Conservation (phyloP, 1,284 basidiomycete genomes). For the Irpex lacteus region DNA sequence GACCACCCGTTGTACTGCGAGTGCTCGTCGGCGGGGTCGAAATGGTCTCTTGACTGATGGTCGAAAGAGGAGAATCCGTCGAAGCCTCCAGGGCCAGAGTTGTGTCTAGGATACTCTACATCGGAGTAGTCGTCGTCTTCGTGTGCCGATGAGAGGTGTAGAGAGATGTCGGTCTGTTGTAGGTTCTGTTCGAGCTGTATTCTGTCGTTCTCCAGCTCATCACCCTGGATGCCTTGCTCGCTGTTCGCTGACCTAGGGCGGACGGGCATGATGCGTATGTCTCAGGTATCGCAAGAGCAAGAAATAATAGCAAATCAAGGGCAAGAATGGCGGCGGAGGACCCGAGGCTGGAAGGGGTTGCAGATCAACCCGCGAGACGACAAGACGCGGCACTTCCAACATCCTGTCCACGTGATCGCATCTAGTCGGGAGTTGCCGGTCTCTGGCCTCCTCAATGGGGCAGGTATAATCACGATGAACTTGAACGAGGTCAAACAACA, state of each 20-base stretch:
- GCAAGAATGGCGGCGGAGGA: neutral
- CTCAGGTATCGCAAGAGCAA: constrained; percentile 19
- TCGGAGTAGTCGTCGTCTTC: constrained; percentile 40
- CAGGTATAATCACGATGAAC: neutral
- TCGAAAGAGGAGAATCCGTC: constrained; percentile 62
- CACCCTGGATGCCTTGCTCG: constrained; percentile 54
- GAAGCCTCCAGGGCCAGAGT: constrained; percentile 39
- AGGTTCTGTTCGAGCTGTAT: constrained; percentile 74
- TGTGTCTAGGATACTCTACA: constrained; percentile 69
- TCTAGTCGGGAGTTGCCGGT: neutral
- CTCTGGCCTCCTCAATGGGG: neutral
- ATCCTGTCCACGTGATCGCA: neutral
- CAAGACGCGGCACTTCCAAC: constrained; percentile 7
- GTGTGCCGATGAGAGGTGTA: constrained; percentile 50
- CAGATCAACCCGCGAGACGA: neutral
- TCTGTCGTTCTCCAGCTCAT: constrained; percentile 68
- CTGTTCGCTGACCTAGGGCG: constrained; percentile 20
- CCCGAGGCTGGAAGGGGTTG: neutral
- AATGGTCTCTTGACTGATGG: constrained; percentile 51
- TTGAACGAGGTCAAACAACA: neutral
- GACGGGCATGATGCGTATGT: neutral
- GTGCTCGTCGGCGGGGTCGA: constrained; percentile 51
- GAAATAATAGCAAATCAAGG: neutral
- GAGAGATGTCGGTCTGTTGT: constrained; percentile 65
- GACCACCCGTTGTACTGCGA: constrained; percentile 54